These are phyloP conservation scores for Grosmannia serpens DNA, from an alignment of 2,329 filamentous ascomycete genomes.

Conservation along the genomic window DNA sequence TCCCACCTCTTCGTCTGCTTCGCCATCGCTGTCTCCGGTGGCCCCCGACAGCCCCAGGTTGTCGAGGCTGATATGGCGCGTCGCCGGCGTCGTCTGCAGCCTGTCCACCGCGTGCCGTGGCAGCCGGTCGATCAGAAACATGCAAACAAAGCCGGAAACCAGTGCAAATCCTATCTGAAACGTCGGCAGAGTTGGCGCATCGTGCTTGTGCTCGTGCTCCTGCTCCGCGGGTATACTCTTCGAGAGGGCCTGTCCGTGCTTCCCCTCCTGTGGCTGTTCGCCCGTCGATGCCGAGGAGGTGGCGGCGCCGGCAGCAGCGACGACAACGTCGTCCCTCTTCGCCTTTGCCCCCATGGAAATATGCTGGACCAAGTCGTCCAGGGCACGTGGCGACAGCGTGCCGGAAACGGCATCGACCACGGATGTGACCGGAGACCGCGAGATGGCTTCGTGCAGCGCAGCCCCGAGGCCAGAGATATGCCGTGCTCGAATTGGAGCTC, in stretches of 20 bases:
- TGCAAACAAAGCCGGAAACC: conserved; percentile 80
- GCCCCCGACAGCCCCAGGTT: conserved; percentile 43
- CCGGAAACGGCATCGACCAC: not conserved
- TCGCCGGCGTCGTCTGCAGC: conserved; percentile 52
- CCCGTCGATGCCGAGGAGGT: not conserved
- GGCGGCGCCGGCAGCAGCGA: not conserved
- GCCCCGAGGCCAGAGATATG: not conserved
- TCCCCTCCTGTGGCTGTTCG: not conserved
- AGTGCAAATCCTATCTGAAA: conserved; percentile 81
- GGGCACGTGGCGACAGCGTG: not conserved
- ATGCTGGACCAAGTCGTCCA: not conserved
- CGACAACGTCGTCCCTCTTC: not conserved
- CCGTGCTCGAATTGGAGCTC: not conserved
- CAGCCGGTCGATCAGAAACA: conserved; percentile 89
- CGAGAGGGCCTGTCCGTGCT: not conserved
- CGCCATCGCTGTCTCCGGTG: conserved; percentile 4
- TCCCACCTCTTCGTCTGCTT: conserved; percentile 43
- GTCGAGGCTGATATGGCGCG: conserved; percentile 79
- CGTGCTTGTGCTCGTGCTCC: conserved; percentile 20
- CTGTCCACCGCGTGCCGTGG: conserved; percentile 60
- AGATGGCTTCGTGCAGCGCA: not conserved
- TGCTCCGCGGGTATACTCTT: no score
- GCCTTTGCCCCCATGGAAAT: not conserved
- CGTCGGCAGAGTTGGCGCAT: conserved; percentile 37
- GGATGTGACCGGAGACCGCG: not conserved